These are phyloP conservation scores for Zymoseptoria brevis DNA, from an alignment of 2,329 filamentous ascomycete species.

Conservation along the genomic window DNA sequence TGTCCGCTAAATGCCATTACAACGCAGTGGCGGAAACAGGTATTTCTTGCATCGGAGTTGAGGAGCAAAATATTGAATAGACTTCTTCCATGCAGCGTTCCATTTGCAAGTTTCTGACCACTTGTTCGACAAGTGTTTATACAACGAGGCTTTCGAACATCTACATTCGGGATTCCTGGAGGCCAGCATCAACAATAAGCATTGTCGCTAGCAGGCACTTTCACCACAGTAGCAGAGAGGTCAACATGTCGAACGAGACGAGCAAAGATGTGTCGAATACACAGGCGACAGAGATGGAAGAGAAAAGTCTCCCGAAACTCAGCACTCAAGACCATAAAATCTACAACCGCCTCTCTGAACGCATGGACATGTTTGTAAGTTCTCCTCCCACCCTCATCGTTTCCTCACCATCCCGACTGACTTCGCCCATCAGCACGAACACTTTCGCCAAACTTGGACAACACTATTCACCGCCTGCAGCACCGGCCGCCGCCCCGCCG, in stretches of 20 bases:
- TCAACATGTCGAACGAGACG: background rate
- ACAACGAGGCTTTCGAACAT: background rate
- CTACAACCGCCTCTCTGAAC: constrained; percentile 66
- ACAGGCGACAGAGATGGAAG: constrained; percentile 9
- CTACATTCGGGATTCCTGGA: background rate
- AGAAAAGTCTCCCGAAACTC: constrained; percentile 51
- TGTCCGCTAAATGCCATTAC: background rate
- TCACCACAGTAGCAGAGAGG: background rate
- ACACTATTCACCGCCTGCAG: constrained; percentile 59
- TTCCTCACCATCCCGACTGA: background rate
- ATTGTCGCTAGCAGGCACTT: background rate
- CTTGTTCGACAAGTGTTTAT: background rate
- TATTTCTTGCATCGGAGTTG: background rate
- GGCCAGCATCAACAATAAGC: background rate
- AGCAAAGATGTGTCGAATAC: background rate
- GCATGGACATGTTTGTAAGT: constrained; percentile 65
- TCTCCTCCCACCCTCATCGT: constrained; percentile 1
- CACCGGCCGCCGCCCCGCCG: constrained; percentile 49
- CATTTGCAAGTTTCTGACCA: background rate
- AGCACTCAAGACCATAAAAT: constrained; percentile 57
- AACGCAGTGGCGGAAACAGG: background rate
- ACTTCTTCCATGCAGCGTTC: background rate
- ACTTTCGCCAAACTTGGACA: constrained; percentile 70
- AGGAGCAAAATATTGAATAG: background rate
- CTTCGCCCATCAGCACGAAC: constrained; percentile 51